Percentiles rank a stretch among this genome's conserved stretches.
phyloP scores from a whole-genome alignment of 176 grass and related monocot species.

The Carex myosuroides region DNA sequence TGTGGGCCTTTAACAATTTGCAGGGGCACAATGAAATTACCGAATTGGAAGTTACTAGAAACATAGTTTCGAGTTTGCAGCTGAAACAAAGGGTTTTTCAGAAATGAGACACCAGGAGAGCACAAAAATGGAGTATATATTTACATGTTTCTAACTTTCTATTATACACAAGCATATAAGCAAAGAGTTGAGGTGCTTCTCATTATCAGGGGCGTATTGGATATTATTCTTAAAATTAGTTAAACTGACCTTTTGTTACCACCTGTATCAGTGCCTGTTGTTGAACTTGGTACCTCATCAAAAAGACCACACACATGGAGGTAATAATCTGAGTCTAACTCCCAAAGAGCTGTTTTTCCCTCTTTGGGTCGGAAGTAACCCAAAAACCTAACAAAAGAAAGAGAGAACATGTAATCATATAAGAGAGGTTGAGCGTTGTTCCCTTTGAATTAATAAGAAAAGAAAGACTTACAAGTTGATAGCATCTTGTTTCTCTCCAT shows the following conservation, averaged over 20 bases:
- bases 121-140: neutral
- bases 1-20: neutral
- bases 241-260: conserved; percentile 43
- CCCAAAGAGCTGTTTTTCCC: conserved; percentile 94
- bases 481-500: conserved; percentile 98
- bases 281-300: conserved; percentile 31
- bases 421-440: conserved; percentile 1
- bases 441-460: conserved; percentile 4
- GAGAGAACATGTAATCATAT: conserved; percentile 15
- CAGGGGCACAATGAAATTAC: neutral
- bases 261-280: conserved; percentile 36
- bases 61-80: neutral
- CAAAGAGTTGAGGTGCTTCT: neutral
- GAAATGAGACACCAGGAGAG: neutral
- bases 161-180: neutral
- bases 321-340: conserved; percentile 96
- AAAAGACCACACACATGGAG: conserved; percentile 75
- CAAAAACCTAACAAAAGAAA: conserved; percentile 60
- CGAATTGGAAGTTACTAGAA: neutral
- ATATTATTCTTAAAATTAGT: neutral
- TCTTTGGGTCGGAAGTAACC: conserved; percentile 96
- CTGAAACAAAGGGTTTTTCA: neutral
- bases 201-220: neutral
- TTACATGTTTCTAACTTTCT: neutral
- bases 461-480: conserved; percentile 80